Conservation (phyloP, 1,284 basidiomycete species). For the Cutaneotrichosporon sp. region DNA sequence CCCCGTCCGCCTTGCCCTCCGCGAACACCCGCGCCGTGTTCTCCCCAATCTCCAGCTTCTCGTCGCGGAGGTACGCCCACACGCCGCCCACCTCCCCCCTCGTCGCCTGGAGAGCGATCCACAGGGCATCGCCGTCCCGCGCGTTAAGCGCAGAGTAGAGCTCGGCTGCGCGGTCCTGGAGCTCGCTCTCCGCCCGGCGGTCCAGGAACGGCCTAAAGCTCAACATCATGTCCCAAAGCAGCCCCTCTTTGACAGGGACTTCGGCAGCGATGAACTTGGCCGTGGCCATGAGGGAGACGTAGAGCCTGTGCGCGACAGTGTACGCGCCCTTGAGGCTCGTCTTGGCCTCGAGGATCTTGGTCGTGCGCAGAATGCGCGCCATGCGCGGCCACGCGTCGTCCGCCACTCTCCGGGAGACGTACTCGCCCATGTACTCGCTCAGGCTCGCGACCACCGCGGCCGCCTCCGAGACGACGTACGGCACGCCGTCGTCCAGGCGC, state of each 20-base stretch:
- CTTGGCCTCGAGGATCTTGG: conserved; percentile 63
- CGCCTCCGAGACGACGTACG: conserved; percentile 75
- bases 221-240: conserved; percentile 75
- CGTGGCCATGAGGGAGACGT: conserved; percentile 69
- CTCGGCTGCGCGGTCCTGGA: conserved; percentile 66
- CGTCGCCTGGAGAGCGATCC: conserved; percentile 70
- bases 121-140: conserved; percentile 75
- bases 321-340: conserved; percentile 64
- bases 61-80: conserved; percentile 39
- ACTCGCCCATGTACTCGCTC: conserved; percentile 68
- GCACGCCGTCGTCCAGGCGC: conserved; percentile 68
- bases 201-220: conserved; percentile 74
- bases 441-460: conserved; percentile 70
- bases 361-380: conserved; percentile 60
- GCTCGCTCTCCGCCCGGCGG: conserved; percentile 65
- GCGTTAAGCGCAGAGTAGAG: conserved; percentile 65
- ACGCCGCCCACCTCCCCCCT: conserved; percentile 12
- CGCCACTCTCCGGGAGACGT: conserved; percentile 78
- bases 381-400: conserved; percentile 90
- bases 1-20: too few relatives aligned
- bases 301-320: conserved; percentile 70
- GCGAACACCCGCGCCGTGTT: conserved; percentile 1
- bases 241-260: conserved; percentile 68
- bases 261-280: conserved; percentile 65
- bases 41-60: conserved; percentile 24